Percentiles rank a stretch among this genome's conserved stretches.
Evolutionary conservation across 495 filamentous ascomycete species (phyloP).

Genomic region (Penicillium malachiteum): DNA sequence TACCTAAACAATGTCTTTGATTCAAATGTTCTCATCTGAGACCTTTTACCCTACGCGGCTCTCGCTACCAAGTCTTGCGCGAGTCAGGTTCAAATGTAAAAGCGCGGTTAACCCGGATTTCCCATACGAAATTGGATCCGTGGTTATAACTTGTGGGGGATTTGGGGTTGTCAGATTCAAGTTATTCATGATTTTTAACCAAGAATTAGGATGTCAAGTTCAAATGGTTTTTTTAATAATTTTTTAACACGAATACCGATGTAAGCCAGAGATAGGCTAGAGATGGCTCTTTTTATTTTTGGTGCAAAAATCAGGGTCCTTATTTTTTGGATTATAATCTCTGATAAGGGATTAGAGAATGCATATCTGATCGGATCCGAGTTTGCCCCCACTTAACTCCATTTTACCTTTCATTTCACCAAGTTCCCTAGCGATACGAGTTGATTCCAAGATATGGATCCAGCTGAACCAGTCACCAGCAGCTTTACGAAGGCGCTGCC

Average conservation of each 20-base stretch:
- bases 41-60: too few relatives aligned
- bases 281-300: too few relatives aligned
- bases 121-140: background rate
- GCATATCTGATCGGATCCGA: background rate
- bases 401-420: background rate
- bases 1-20: too few relatives aligned
- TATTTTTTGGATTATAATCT: too few relatives aligned
- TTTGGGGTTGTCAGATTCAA: background rate
- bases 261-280: too few relatives aligned
- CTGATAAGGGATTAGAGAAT: too few relatives aligned
- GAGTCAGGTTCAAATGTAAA: background rate
- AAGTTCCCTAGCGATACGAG: background rate
- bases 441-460: constrained; percentile 16
- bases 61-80: background rate
- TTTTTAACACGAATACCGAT: too few relatives aligned
- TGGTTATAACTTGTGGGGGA: background rate
- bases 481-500: constrained; percentile 36
- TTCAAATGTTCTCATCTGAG: too few relatives aligned
- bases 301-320: too few relatives aligned
- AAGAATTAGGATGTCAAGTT: too few relatives aligned
- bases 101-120: background rate
- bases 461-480: constrained; percentile 27
- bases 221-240: too few relatives aligned
- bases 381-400: background rate
- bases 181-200: too few relatives aligned